Evolutionary conservation across 1,284 basidiomycete species (phyloP), one percentile per base, ranked within the genome.

Genomic region (Salmacisia buchloeana): DNA sequence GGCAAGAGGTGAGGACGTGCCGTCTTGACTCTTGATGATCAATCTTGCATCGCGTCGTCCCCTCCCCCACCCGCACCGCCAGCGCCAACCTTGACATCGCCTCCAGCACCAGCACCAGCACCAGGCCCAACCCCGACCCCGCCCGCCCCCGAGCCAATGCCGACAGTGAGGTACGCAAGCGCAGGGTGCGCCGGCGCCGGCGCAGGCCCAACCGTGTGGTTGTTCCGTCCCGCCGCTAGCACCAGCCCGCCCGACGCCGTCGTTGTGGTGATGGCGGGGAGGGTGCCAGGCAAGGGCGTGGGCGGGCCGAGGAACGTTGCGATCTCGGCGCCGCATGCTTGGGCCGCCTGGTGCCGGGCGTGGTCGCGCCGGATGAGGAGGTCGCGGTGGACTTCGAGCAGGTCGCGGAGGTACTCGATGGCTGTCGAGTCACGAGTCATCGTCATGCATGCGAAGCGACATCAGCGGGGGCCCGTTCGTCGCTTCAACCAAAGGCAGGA

Each of bases 341-440:
- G 29, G 2, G 46, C 46, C 9, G 46, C 46, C 18, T 52, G 46
- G 23, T 52, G 29, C 12, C 46, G 21, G n/a, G 54, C 54, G n/a
- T 57, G 54, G 12, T 57, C 35, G 25, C 54, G 54, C 9, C 54
- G 31, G 6, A 27, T 12, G 33, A 35, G n/a, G 6, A 57, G 29
- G 21, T 38, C 33, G 5, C 33, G 15, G 25, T 33, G 54, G 21
- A 38, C 31, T 18, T 57, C 54, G 33, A 57, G 54, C 29, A 35
- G 54, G 33, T 57, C 54, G 13, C 54, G 54, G 29, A 57, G 31
- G 25, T 57, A 57, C 31, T 57, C 54, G 25, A 57, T 34, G 10
- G 54, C 54, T 57, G 35, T 27, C 18, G 43, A n/a, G 18, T n/a
- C 6, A 25, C 18, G 15, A 10, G 43, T 6, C 43, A 46, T 38